A percentile compares a stretch with the other conserved stretches of the same genome.
phyloP scores from a whole-genome alignment of 352 stramenopile species.

The Globisporangium spiculum region DNA sequence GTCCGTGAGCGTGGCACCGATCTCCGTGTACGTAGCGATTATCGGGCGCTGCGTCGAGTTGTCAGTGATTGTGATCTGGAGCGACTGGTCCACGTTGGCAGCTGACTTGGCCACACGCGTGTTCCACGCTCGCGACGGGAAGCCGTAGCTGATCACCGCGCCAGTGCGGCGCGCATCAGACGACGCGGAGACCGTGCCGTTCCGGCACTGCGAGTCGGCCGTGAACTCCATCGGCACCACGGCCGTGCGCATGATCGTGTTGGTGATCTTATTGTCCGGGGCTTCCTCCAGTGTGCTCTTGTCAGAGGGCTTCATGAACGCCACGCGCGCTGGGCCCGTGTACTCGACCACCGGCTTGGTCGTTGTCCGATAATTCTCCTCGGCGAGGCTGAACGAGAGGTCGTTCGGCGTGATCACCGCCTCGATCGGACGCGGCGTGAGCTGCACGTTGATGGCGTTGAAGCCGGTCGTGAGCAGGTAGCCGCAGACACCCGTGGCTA shows the following conservation, averaged over 20 bases:
- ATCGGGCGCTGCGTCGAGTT: neutral
- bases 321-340: neutral
- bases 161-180: neutral
- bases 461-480: constrained; percentile 9
- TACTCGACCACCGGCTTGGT: neutral
- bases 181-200: neutral
- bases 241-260: constrained; percentile 1
- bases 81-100: neutral
- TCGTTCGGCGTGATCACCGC: neutral
- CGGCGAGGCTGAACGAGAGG: neutral
- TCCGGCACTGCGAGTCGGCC: neutral
- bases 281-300: neutral
- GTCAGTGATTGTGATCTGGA: neutral
- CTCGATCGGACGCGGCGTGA: neutral
- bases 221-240: neutral
- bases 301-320: neutral
- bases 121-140: constrained; percentile 6
- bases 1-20: neutral
- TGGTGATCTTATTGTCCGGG: neutral
- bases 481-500: neutral
- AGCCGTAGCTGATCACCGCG: constrained; percentile 1
- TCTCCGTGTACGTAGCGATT: neutral
- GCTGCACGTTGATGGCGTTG: constrained; percentile 10
- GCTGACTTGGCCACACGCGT: neutral
- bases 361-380: neutral